Base-by-base conservation (phyloP, 345 rosid species). In the Ricinus communis region DNA sequence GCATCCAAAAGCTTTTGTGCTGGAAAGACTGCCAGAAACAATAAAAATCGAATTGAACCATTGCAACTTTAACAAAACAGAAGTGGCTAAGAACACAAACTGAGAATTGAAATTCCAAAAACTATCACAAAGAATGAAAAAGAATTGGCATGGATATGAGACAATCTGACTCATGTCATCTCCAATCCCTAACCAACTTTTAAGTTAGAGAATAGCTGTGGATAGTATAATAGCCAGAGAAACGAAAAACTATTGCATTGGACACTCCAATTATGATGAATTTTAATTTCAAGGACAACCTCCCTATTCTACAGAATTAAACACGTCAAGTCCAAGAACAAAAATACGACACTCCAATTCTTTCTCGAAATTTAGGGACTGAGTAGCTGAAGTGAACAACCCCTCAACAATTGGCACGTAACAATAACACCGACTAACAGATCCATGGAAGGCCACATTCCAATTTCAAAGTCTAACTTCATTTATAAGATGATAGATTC, bases 21-120 rank as follows among this genome's bases (percentile, higher is more conserved):
- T 80, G 81, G 71, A 82, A 82, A 81, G 88, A 81, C 87, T 82
- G 84, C 56, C 54, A 74, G 64, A 71, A 80, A 36, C 52, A 73
- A 63, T 45, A 3, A 58, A 33, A 6, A 33, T 15, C 63, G 63
- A 38, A 45, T 25, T 16, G 50, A 25, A 66, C 46, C 54, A n/a
- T 69, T 2, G 21, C 28, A 47, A 60, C 19, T 53, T 31, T 28
- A 60, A 54, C 66, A 57, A n/a, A 74, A 71, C 50, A 55, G 15
- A 18, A 61, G 56, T 46, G 58, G 27, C 58, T 28, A 55, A 15
- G 13, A 66, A 43, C 24, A 51, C 18, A 52, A 50, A 28, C 43
- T 14, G 9, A 64, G 43, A 64, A 65, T 49, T 28, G 5, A 18
- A 33, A 57, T 58, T 66, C 12, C 66, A 66, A 43, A n/a, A 15